Evolutionary conservation across 768 basidiomycete species (phyloP).

Genomic region (Paxillus ammoniavirescens): DNA sequence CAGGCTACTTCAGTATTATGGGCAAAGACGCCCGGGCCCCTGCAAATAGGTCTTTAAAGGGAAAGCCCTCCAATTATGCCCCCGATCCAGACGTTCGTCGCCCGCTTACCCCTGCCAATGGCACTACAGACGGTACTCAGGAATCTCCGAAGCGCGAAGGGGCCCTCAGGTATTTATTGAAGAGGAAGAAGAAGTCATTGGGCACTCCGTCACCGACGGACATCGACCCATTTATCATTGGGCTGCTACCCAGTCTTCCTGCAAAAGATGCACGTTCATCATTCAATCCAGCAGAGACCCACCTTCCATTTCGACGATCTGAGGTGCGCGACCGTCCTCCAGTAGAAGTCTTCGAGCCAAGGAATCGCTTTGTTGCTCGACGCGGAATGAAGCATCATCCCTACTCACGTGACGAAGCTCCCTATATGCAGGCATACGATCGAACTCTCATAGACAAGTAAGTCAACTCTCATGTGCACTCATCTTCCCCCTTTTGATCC

Average conservation of each 20-base stretch:
- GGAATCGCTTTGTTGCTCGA: conserved; percentile 22
- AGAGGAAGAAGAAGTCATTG: conserved; percentile 25
- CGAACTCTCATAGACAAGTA: conserved; percentile 57
- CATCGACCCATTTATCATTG: conserved; percentile 6
- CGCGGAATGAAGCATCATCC: conserved; percentile 53
- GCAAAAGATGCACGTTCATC: background rate
- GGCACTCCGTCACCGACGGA: conserved; percentile 1
- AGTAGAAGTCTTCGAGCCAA: conserved; percentile 21
- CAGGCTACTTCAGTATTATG: conserved; percentile 29
- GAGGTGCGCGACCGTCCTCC: conserved; percentile 8
- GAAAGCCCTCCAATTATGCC: conserved; percentile 5
- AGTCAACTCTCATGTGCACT: conserved; percentile 20
- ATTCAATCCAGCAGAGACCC: background rate
- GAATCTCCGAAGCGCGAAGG: conserved; percentile 23
- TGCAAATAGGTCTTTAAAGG: conserved; percentile 4
- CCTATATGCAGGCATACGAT: conserved; percentile 70
- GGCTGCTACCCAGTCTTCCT: background rate
- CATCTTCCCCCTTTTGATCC: conserved; percentile 9
- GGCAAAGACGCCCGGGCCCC: conserved; percentile 20
- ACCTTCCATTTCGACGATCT: background rate
- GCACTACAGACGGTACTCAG: background rate
- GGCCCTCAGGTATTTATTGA: conserved; percentile 12
- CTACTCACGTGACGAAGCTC: conserved; percentile 43
- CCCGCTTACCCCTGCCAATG: conserved; percentile 10
- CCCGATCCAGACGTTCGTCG: conserved; percentile 9